Conservation (phyloP, 2,329 filamentous ascomycete genomes). For the Beauveria australis region DNA sequence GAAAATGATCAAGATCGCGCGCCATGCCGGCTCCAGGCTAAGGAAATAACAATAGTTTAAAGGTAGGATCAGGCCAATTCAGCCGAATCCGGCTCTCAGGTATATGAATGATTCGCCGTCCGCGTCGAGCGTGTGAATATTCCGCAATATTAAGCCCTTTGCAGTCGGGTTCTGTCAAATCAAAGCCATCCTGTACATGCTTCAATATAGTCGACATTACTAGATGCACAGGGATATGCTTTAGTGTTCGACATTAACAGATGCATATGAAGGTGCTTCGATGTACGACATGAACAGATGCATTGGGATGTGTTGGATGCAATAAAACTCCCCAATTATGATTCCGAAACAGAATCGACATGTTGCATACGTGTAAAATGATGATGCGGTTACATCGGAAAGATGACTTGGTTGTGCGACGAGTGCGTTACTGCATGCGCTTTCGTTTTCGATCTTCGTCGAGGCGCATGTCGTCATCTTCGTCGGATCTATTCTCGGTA, state of each 20-base stretch:
- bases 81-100: not conserved
- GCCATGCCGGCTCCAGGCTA: not conserved
- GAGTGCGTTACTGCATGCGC: slow-evolving; percentile 38
- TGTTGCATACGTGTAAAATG: not conserved
- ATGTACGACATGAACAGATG: no score
- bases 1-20: not conserved
- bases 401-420: not conserved
- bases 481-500: slow-evolving; percentile 46
- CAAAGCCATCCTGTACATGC: not conserved
- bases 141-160: slow-evolving; percentile 8
- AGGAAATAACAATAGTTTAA: not conserved
- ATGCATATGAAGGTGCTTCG: no score
- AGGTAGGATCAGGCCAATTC: not conserved
- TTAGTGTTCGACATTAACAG: no score
- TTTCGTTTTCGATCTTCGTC: slow-evolving; percentile 57
- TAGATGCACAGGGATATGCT: not conserved
- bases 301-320: no score
- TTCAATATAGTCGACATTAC: not conserved
- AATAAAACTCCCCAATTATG: no score
- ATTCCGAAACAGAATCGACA: not conserved
- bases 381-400: no score
- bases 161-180: slow-evolving; percentile 5
- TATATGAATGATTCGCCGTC: not conserved
- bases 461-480: slow-evolving; percentile 46
- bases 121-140: not conserved